Evolutionary conservation across 495 filamentous ascomycete genomes (phyloP), one percentile per base, ranked within the genome.

Genomic region (Sordaria brevicollis): DNA sequence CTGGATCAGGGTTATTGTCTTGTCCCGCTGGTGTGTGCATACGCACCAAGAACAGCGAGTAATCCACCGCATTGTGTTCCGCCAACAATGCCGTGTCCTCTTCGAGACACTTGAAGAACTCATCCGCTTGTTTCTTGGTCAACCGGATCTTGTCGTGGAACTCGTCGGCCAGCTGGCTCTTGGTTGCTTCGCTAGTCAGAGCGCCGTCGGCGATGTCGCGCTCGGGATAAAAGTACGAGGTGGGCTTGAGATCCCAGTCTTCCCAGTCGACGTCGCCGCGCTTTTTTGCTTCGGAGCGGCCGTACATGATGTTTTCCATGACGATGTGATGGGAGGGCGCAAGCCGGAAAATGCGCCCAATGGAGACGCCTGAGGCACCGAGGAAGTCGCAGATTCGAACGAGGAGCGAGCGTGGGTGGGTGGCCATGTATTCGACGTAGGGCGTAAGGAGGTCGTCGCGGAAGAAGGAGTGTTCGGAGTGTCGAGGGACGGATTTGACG

Each of bases 231-330:
- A 91, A 91, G 76, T 91, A 92, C 39, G 86, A 86, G 29, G 83
- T 86, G 0, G 90, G 90, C 73, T 92, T 92, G 17, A 92, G 84
- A 43, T 92, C 89, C 80, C 88, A 91, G 0, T 84, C 84, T 70
- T 91, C 88, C 89, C 89, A 92, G 9, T 83, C 79, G 0, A 79
- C 77, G 3, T 80, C 73, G 3, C 77, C 76, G 0, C 77, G 74
- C 65, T 83, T 81, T 7, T 81, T 76, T 2, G 78, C 78, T n/a
- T 73, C 66, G 7, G 78, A 76, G 67, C 84, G 77, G 4, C 88
- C 89, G 74, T 86, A 86, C 49, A 91, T 79, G 66, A 89, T 81
- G 75, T 91, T 91, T 65, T 91, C 89, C 89, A 91, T 92, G 72
- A 91, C 82, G 71, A 92, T 87, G 75, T 91, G 89, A 72, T 90